Evolutionary conservation across 1,284 basidiomycete genomes (phyloP), one percentile per base, ranked within the genome.

Genomic region (Malassezia yamatoensis): DNA sequence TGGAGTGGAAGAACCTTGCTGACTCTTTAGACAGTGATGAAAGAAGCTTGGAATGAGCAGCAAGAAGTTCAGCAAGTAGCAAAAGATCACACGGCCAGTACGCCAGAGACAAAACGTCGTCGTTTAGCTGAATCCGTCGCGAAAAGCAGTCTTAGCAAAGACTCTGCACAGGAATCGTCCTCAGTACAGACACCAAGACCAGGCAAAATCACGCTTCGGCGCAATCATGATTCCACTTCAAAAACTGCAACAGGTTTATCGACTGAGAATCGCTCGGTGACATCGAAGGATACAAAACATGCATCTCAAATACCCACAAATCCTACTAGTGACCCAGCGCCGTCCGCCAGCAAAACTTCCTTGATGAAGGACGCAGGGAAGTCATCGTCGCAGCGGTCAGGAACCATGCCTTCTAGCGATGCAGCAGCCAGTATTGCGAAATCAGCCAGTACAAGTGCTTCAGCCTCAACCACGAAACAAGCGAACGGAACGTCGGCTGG

Each of bases 21-120:
- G 24, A 29, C 24, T 29, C n/a, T 29, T 18, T 20, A 64, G 39
- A 59, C 61, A 20, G 38, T 66, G 41, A 52, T 71, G 58, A 69
- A 67, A 58, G 64, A 68, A 49, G 11, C 20, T 18, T 29, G 24
- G 24, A 29, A 7, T 29, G 24, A 29, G 24, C 24, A 7, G 24
- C 24, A 29, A 29, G 24, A 29, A 29, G 24, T 7, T 29, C 24
- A 29, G 24, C 24, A 29, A 29, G 24, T 7, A 29, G 24, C 24
- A 29, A 3, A 29, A 29, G 24, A 29, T 29, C 24, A 3, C 7
- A 29, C 24, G 24, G 33, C 16, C 9, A 18, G 37, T 33, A 24
- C 37, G 36, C 20, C 21, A 6, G 34, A 24, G n/a, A 36, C 37
- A 24, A 51, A 42, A 24, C 49, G 49, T 6, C 38, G 39, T 15